These are phyloP conservation scores for Monilinia laxa DNA, from an alignment of 2,329 filamentous ascomycete species.

Conservation along the genomic window DNA sequence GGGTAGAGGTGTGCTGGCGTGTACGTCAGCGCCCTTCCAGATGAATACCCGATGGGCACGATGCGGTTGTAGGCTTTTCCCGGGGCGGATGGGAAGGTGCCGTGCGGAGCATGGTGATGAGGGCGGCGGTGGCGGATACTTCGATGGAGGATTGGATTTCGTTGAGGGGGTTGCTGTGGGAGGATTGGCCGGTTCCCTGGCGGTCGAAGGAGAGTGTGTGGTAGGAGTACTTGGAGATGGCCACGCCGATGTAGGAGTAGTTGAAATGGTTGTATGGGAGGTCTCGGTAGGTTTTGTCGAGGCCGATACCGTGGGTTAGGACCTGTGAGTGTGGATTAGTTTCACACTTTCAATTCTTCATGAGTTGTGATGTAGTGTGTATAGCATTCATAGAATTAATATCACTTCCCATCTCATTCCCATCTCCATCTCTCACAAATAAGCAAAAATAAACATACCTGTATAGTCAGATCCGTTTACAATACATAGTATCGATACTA, in stretches of 20 bases:
- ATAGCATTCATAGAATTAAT: too few species aligned
- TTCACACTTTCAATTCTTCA: background rate
- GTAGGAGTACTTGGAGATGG: slow-evolving; percentile 19
- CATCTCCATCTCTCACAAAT: too few species aligned
- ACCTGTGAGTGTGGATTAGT: background rate
- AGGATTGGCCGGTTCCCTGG: slow-evolving; percentile 25
- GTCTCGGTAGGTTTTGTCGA: slow-evolving; percentile 28
- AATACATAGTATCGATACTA: slow-evolving; percentile 49
- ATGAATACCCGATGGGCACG: background rate
- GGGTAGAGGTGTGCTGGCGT: background rate
- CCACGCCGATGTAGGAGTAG: slow-evolving; percentile 20
- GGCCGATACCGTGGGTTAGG: slow-evolving; percentile 28
- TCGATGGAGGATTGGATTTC: slow-evolving; percentile 26
- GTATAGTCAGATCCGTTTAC: background rate
- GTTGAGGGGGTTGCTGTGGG: slow-evolving; percentile 26
- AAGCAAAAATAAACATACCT: background rate
- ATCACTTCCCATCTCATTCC: too few species aligned
- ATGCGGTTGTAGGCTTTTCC: background rate
- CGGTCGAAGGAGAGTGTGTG: slow-evolving; percentile 29
- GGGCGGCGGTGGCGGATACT: slow-evolving; percentile 18
- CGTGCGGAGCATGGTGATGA: slow-evolving; percentile 22
- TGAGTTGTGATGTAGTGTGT: too few species aligned
- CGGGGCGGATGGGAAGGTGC: background rate
- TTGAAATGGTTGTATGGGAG: slow-evolving; percentile 25
- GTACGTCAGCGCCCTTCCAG: background rate